A percentile compares a stretch with the other conserved stretches of the same genome.
phyloP scores from a whole-genome alignment of 495 filamentous ascomycete species.

The Chlorociboria aeruginascens region DNA sequence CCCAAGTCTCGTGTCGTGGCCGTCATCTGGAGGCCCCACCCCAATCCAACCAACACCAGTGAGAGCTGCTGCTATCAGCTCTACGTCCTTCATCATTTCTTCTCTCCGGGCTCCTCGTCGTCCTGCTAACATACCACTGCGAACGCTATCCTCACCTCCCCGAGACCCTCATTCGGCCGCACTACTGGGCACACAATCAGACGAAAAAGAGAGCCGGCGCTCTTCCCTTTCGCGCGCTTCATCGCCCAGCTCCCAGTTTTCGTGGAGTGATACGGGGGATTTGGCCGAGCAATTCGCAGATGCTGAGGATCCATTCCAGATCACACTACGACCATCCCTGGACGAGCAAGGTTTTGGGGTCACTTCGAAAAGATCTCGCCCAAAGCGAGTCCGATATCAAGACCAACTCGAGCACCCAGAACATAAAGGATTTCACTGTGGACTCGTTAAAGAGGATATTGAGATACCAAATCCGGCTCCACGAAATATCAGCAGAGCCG shows the following conservation, averaged over 20 bases:
- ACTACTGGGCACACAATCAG: constrained; percentile 17
- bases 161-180: constrained; percentile 18
- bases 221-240: constrained; percentile 25
- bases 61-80: constrained; percentile 52
- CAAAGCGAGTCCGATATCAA: constrained; percentile 37
- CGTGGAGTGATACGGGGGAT: constrained; percentile 91
- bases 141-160: constrained; percentile 35
- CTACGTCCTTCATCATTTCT: constrained; percentile 45
- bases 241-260: constrained; percentile 54
- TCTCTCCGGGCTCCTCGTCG: constrained; percentile 33
- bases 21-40: neutral
- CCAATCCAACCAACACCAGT: constrained; percentile 20
- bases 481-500: constrained; percentile 46
- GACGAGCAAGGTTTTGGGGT: constrained; percentile 44
- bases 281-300: constrained; percentile 79
- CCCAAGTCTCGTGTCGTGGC: too few species aligned
- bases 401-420: constrained; percentile 13
- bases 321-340: constrained; percentile 48
- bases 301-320: constrained; percentile 65
- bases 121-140: constrained; percentile 51
- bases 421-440: constrained; percentile 24
- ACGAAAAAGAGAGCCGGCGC: constrained; percentile 23
- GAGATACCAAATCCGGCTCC: constrained; percentile 59
- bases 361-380: constrained; percentile 29
- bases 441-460: constrained; percentile 69